Evolutionary conservation across 169 alveolate genomes (phyloP).

Genomic region (Cryptosporidium ryanae): DNA sequence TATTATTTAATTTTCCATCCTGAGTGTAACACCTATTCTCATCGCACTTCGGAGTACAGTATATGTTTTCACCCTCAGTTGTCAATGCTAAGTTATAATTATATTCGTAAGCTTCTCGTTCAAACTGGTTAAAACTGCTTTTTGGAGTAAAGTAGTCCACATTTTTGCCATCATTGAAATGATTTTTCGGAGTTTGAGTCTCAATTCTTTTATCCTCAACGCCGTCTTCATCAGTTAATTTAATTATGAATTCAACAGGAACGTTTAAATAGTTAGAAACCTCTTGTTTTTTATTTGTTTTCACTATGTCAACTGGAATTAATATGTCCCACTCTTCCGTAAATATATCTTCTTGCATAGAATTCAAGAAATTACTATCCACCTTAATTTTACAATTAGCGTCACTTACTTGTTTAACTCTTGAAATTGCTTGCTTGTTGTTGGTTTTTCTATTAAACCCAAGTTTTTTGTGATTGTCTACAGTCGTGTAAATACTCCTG

Average conservation of each 20-base stretch:
- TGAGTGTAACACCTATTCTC: background rate
- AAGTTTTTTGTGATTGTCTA: background rate
- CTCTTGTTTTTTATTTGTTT: background rate
- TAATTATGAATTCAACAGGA: background rate
- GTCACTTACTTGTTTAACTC: too few species aligned
- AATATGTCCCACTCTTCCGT: background rate
- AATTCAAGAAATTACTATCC: too few species aligned
- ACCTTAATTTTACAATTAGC: too few species aligned
- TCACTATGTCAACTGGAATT: background rate
- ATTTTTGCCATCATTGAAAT: background rate
- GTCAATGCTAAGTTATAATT: background rate
- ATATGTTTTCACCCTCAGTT: background rate
- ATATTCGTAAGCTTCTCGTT: background rate
- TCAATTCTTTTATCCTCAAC: background rate
- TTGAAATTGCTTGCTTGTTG: too few species aligned
- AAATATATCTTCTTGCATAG: too few species aligned
- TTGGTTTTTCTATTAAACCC: background rate
- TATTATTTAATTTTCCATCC: background rate
- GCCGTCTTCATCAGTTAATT: background rate
- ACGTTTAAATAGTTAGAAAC: background rate
- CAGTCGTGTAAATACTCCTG: background rate
- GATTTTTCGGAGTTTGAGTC: background rate
- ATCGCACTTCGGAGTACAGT: conserved; percentile 12
- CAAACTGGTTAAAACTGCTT: conserved; percentile 1
- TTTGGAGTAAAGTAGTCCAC: conserved; percentile 35